Conservation (phyloP, 2,329 filamentous ascomycete species). For the Aspergillus costaricaensis region DNA sequence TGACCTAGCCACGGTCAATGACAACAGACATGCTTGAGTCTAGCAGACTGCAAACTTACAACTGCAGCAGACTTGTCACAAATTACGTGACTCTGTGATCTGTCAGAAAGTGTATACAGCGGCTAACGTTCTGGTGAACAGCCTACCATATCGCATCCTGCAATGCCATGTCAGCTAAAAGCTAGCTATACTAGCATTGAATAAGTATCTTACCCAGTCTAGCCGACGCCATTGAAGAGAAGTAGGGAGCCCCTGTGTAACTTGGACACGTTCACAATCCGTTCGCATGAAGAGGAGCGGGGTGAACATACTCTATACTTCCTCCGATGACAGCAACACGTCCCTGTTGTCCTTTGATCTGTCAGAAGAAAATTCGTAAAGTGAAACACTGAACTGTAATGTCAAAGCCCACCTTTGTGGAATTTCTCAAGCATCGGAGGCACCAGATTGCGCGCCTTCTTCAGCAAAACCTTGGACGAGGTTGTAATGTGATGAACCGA, state of each 20-base stretch:
- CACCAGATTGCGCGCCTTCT: slow-evolving; percentile 83
- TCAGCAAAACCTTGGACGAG: slow-evolving; percentile 72
- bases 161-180: slow-evolving; percentile 15
- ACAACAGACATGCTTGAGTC: neutral
- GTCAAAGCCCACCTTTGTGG: slow-evolving; percentile 73
- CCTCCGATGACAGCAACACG: slow-evolving; percentile 92
- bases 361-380: neutral
- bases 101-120: slow-evolving; percentile 19
- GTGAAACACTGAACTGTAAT: neutral
- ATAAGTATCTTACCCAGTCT: slow-evolving; percentile 62
- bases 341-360: slow-evolving; percentile 74
- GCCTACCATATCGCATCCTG: slow-evolving; percentile 75
- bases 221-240: slow-evolving; percentile 95
- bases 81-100: slow-evolving; percentile 72
- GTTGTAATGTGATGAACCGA: slow-evolving; percentile 56
- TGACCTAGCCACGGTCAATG: slow-evolving; percentile 57
- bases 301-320: slow-evolving; percentile 68
- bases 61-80: slow-evolving; percentile 84
- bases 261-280: slow-evolving; percentile 29
- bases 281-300: neutral
- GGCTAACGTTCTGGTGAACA: neutral
- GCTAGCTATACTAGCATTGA: neutral
- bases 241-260: slow-evolving; percentile 96
- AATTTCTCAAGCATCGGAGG: slow-evolving; percentile 94
- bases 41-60: slow-evolving; percentile 26